A percentile compares a stretch with the other conserved stretches of the same genome.
Evolutionary conservation across 2,329 filamentous ascomycete genomes (phyloP).

Genomic region (Aspergillus sp.): DNA sequence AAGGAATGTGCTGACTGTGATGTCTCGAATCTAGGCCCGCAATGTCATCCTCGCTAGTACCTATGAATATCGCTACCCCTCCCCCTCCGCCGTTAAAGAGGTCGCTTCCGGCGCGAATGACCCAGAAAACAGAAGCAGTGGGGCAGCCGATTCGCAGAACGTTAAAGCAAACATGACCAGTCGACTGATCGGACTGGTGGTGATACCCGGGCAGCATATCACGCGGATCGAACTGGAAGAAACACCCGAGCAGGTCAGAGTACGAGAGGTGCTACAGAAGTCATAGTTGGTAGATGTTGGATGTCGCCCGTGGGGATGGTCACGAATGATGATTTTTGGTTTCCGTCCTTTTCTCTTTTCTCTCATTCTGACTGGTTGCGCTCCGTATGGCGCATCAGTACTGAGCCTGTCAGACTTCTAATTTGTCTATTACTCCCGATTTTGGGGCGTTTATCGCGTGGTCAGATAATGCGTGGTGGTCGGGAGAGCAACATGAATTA

Average conservation of each 20-base stretch:
- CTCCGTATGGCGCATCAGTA: neutral
- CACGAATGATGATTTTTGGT: neutral
- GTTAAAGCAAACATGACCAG: constrained; percentile 68
- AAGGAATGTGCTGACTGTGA: neutral
- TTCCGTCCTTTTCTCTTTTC: neutral
- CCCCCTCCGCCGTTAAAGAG: constrained; percentile 42
- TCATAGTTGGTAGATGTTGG: constrained; percentile 1
- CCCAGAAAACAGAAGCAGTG: constrained; percentile 11
- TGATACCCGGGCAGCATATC: constrained; percentile 81
- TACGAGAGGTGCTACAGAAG: constrained; percentile 13
- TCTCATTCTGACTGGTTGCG: neutral
- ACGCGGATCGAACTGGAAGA: constrained; percentile 84
- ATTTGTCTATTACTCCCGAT: neutral
- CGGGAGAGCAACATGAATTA: neutral
- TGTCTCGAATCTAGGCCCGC: constrained; percentile 55
- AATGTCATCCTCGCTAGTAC: constrained; percentile 83
- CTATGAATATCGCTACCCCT: constrained; percentile 80
- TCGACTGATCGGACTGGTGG: constrained; percentile 80
- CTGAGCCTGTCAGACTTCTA: neutral
- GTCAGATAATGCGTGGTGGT: neutral
- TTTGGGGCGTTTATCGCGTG: neutral
- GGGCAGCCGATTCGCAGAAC: constrained; percentile 14
- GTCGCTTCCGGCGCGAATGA: constrained; percentile 29
- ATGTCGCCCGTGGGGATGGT: neutral
- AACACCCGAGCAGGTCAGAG: constrained; percentile 18